phyloP scores from a whole-genome alignment of 2,329 filamentous ascomycete genomes.

The Mycosphaerelloides madeirae region DNA sequence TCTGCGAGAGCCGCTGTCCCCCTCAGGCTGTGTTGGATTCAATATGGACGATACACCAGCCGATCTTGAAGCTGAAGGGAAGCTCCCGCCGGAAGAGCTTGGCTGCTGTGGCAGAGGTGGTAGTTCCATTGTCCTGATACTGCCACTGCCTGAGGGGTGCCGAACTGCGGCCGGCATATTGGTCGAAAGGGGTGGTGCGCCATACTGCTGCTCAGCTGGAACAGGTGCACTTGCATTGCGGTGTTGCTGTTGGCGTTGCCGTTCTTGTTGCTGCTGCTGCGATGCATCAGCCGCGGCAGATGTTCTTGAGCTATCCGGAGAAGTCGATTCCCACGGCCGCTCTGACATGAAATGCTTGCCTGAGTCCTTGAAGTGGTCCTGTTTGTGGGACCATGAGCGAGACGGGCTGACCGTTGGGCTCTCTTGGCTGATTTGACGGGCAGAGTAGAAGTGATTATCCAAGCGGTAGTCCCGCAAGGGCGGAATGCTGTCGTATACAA shows the following conservation, averaged over 20 bases:
- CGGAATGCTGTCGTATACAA: constrained; percentile 9
- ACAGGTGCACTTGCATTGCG: constrained; percentile 8
- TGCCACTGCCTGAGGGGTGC: constrained; percentile 15
- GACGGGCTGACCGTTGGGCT: constrained; percentile 17
- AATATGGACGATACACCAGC: constrained; percentile 44
- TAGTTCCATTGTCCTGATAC: constrained; percentile 25
- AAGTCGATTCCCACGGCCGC: constrained; percentile 22
- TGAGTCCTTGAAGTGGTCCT: constrained; percentile 23
- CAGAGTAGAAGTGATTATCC: constrained; percentile 7
- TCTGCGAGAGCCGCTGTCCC: constrained; percentile 32
- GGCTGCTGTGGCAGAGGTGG: constrained; percentile 27
- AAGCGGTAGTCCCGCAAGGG: constrained; percentile 8
- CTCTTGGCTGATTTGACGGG: constrained; percentile 13
- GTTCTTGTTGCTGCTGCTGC: background rate
- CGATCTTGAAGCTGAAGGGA: constrained; percentile 30
- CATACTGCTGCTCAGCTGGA: constrained; percentile 11
- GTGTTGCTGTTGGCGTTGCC: constrained; percentile 4
- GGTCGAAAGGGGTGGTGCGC: constrained; percentile 3
- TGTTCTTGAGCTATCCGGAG: constrained; percentile 20
- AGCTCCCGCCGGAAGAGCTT: constrained; percentile 16
- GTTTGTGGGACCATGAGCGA: constrained; percentile 30
- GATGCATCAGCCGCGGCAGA: constrained; percentile 13
- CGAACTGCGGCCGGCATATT: constrained; percentile 10
- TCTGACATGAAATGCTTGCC: constrained; percentile 35
- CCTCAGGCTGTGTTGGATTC: constrained; percentile 38